Evolutionary conservation across 2,329 filamentous ascomycete species (phyloP), one percentile per base, ranked within the genome.

Genomic region (Lachnellula suecica): DNA sequence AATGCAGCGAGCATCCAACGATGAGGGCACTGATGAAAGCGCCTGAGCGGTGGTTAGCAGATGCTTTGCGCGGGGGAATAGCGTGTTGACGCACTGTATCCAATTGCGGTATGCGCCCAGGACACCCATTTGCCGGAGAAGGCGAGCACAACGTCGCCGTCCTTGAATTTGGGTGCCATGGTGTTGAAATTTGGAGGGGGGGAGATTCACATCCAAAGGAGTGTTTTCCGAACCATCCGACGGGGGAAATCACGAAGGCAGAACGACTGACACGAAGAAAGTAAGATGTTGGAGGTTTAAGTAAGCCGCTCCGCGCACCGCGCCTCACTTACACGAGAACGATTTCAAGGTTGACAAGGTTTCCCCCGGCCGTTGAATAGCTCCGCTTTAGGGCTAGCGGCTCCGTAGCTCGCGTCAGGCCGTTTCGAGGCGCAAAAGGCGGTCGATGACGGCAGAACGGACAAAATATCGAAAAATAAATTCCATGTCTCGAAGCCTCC

Each of bases 121-220:
- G 91, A 90, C 60, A 99, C 79, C 89, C 90, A 97, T 78, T 87
- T 88, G 61, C 90, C 94, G 69, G 87, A 92, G 68, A 99, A 81
- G 60, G 78, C 72, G 56, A 84, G 68, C 59, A 85, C 72, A 52
- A 82, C 77, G 63, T 82, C 81, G 59, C 74, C 74, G 73, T 87
- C 83, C 71, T 86, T 87, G 72, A 82, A 85, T 62, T 74, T 78
- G 52, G 68, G 64, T 56, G 72, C 70, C 75, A 79, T 78, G 54
- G 51, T 60, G 52, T 51, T 57, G n/a, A n/a, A n/a, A n/a, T n/a
- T n/a, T n/a, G n/a, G n/a, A 24, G 44, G 25, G 41, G 44, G 47
- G 45, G 31, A 35, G 49, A 22, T 61, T 66, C 57, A 63, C 65
- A 65, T 63, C 54, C 59, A 66, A 63, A 62, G 29, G 58, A 60